These are phyloP conservation scores for Annulohypoxylon stygium DNA, from an alignment of 495 filamentous ascomycete genomes.

Conservation along the genomic window DNA sequence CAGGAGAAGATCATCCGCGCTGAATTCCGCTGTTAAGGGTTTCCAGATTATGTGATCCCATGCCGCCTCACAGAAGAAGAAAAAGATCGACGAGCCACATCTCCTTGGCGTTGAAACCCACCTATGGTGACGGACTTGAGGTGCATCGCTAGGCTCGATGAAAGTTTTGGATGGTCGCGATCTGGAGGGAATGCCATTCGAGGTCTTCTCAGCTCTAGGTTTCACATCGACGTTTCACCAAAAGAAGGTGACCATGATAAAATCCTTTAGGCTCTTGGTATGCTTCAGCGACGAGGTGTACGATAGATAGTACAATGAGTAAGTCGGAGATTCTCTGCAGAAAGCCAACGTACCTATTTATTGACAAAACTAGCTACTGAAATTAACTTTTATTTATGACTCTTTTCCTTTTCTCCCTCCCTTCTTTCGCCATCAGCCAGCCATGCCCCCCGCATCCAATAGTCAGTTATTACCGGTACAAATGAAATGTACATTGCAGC, in stretches of 20 bases:
- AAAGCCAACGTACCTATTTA: conserved; percentile 23
- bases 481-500: conserved; percentile 17
- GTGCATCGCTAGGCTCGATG: conserved; percentile 40
- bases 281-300: not conserved
- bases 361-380: not conserved
- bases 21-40: conserved; percentile 32
- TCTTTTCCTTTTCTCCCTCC: conserved; percentile 17
- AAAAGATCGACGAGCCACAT: conserved; percentile 44
- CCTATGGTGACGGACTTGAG: conserved; percentile 34
- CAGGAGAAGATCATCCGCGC: conserved; percentile 41
- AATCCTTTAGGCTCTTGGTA: not conserved
- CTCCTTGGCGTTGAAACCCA: conserved; percentile 35
- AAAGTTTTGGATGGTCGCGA: conserved; percentile 38
- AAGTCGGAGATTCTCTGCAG: not conserved
- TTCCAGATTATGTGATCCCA: conserved; percentile 36
- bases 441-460: conserved; percentile 32
- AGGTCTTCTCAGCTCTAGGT: conserved; percentile 19
- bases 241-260: conserved; percentile 2
- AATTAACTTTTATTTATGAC: conserved; percentile 4
- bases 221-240: conserved; percentile 21
- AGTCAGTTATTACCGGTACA: conserved; percentile 26
- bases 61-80: conserved; percentile 30
- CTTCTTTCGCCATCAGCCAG: conserved; percentile 14
- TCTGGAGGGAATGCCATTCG: conserved; percentile 25
- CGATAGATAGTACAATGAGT: not conserved